Percentiles rank a stretch among this genome's conserved stretches.
phyloP scores from a whole-genome alignment of 106 monocot species.

The Phalaenopsis aphrodite region DNA sequence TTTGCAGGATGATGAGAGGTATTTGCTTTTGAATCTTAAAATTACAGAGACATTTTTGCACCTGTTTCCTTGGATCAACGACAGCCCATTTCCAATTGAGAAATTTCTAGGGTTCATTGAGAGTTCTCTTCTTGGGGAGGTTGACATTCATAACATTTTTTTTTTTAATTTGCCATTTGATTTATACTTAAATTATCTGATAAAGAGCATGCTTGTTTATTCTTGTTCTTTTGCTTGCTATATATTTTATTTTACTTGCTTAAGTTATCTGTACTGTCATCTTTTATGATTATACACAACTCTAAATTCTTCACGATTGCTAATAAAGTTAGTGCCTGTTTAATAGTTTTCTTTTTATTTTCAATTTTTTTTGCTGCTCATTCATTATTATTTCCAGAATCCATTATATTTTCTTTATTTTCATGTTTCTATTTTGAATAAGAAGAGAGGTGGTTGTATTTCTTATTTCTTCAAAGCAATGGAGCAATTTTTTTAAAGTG shows the following conservation, averaged over 20 bases:
- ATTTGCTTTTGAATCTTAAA: slow-evolving; percentile 44
- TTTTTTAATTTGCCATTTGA: neutral
- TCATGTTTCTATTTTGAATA: too few species aligned
- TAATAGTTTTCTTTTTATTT: too few species aligned
- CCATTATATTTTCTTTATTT: too few species aligned
- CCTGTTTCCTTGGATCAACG: slow-evolving; percentile 27
- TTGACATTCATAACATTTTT: slow-evolving; percentile 7
- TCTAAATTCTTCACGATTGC: too few species aligned
- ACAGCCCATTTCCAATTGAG: slow-evolving; percentile 18
- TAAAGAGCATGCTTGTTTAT: neutral
- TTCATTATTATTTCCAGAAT: too few species aligned
- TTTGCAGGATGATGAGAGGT: slow-evolving; percentile 51
- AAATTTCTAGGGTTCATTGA: slow-evolving; percentile 55
- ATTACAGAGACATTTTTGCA: slow-evolving; percentile 54
- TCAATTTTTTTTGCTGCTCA: too few species aligned
- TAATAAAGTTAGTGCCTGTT: too few species aligned
- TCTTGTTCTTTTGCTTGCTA: neutral
- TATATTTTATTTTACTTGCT: neutral
- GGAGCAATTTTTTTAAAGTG: too few species aligned
- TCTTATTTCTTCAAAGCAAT: too few species aligned
- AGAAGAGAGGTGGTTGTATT: too few species aligned
- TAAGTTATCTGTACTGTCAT: neutral
- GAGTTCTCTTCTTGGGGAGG: slow-evolving; percentile 36
- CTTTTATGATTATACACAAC: neutral
- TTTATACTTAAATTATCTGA: neutral